Conservation (phyloP, 768 basidiomycete genomes). For the Imleria badia region DNA sequence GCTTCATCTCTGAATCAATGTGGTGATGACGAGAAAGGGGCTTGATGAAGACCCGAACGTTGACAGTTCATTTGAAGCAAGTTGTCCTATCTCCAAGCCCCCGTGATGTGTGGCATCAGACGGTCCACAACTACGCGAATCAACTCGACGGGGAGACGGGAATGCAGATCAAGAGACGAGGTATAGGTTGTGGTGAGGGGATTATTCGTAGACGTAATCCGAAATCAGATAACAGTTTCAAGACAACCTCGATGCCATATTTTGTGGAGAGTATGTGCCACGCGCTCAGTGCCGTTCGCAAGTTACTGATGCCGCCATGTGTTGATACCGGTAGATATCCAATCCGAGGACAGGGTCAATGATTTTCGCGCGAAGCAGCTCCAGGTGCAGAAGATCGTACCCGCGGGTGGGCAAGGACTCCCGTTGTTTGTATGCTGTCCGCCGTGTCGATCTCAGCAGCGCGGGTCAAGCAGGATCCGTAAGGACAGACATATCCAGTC, state of each 20-base stretch:
- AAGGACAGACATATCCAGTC: too few species aligned
- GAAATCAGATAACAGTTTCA: background rate
- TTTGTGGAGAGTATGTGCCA: background rate
- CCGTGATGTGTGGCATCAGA: background rate
- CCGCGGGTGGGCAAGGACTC: too few species aligned
- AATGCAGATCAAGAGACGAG: background rate
- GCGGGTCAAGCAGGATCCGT: too few species aligned
- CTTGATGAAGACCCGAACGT: too few species aligned
- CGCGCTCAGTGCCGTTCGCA: too few species aligned
- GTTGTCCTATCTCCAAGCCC: too few species aligned
- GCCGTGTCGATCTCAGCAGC: too few species aligned
- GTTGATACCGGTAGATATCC: background rate
- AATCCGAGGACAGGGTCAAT: background rate
- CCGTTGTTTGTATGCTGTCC: too few species aligned
- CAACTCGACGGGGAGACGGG: too few species aligned
- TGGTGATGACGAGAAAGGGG: background rate
- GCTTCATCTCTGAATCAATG: too few species aligned
- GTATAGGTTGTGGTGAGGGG: background rate
- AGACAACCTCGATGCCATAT: background rate
- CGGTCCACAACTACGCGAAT: background rate
- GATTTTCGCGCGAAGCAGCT: background rate
- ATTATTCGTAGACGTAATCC: background rate
- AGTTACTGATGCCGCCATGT: background rate
- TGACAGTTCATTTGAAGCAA: too few species aligned
- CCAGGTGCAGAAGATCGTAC: background rate